phyloP scores from a whole-genome alignment of 2,329 filamentous ascomycete species.

The Cladosporium halotolerans region DNA sequence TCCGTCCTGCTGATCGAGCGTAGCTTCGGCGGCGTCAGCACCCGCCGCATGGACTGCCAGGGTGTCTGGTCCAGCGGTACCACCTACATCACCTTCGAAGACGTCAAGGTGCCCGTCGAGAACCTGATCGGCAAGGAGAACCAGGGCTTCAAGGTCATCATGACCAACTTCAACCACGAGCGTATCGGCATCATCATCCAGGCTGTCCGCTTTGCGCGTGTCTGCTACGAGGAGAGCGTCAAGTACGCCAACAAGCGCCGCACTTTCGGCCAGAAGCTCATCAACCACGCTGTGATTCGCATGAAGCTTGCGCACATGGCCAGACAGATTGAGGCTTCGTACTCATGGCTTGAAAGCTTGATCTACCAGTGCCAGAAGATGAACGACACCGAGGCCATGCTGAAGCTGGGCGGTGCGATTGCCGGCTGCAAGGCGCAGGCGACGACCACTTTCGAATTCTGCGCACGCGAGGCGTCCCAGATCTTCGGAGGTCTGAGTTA shows the following conservation, averaged over 20 bases:
- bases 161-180: slow-evolving; percentile 99
- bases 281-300: slow-evolving; percentile 94
- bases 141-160: slow-evolving; percentile 96
- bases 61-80: slow-evolving; percentile 94
- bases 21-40: slow-evolving; percentile 74
- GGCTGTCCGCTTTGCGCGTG: slow-evolving; percentile 86
- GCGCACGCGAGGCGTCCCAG: slow-evolving; percentile 89
- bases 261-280: slow-evolving; percentile 94
- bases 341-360: slow-evolving; percentile 92
- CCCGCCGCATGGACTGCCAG: slow-evolving; percentile 95
- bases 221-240: slow-evolving; percentile 93
- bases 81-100: slow-evolving; percentile 96
- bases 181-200: slow-evolving; percentile 98
- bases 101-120: slow-evolving; percentile 99
- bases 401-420: slow-evolving; percentile 90
- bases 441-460: slow-evolving; percentile 95
- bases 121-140: slow-evolving; percentile 97
- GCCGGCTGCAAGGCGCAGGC: slow-evolving; percentile 89
- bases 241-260: slow-evolving; percentile 96
- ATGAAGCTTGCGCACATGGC: slow-evolving; percentile 98
- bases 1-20: slow-evolving; percentile 90
- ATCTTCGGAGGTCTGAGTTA: slow-evolving; percentile 95
- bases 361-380: slow-evolving; percentile 91
- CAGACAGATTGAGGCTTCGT: slow-evolving; percentile 92
- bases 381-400: slow-evolving; percentile 91